These are phyloP conservation scores for Blastocystis sp. DNA, from an alignment of 352 stramenopile species.

Conservation along the genomic window DNA sequence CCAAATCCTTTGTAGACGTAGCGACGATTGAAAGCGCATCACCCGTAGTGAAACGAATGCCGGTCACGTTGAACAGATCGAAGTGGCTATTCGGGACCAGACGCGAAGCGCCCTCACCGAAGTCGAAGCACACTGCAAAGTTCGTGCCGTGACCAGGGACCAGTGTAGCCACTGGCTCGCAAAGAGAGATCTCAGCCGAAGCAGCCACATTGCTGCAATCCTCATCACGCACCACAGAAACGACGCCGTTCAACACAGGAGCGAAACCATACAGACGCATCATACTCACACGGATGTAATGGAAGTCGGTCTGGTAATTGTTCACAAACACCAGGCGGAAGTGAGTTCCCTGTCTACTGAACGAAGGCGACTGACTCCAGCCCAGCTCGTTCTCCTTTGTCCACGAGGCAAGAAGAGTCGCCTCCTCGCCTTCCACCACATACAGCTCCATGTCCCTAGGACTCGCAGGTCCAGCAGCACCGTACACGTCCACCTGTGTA, in stretches of 20 bases:
- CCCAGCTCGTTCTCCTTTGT: conserved; percentile 21
- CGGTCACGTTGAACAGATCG: conserved; percentile 42
- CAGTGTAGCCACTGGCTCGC: not conserved
- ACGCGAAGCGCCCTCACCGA: conserved; percentile 8
- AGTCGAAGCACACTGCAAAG: conserved; percentile 54
- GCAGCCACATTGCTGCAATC: conserved; percentile 56
- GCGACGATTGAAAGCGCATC: conserved; percentile 23
- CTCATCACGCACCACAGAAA: conserved; percentile 6
- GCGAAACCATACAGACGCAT: conserved; percentile 26
- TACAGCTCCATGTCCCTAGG: conserved; percentile 38
- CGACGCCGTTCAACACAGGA: not conserved
- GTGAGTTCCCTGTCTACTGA: conserved; percentile 22
- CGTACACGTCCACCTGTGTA: conserved; percentile 36
- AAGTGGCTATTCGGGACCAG: conserved; percentile 59
- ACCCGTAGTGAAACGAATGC: conserved; percentile 20
- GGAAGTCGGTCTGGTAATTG: conserved; percentile 28
- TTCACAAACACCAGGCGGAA: conserved; percentile 48
- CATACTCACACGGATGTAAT: conserved; percentile 38
- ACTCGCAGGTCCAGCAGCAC: not conserved
- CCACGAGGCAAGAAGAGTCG: conserved; percentile 15
- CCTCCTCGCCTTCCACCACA: not conserved
- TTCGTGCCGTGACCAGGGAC: conserved; percentile 1
- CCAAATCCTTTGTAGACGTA: conserved; percentile 15
- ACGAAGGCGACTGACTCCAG: conserved; percentile 3
- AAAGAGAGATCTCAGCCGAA: conserved; percentile 14